Evolutionary conservation across 139 green algal genomes (phyloP).

Genomic region (Chlamydomonas schloesseri): DNA sequence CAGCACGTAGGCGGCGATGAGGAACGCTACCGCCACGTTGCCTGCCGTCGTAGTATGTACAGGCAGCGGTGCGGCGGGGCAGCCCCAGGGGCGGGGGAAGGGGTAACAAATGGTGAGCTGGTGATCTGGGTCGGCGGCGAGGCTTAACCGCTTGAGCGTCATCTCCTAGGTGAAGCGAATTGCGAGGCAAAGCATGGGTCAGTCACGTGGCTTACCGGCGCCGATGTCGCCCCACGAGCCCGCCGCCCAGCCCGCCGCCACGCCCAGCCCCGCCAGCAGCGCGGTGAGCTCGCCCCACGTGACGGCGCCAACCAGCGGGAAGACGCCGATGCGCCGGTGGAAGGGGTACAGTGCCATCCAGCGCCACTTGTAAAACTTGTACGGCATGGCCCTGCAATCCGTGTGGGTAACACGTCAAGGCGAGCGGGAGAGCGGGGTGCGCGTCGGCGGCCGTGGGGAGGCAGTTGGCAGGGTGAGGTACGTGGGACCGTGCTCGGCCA

Average conservation of each 20-base stretch:
- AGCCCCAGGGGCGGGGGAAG: too few relatives aligned
- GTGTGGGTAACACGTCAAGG: too few relatives aligned
- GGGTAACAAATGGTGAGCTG: not conserved
- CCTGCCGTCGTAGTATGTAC: not conserved
- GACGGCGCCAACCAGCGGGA: not conserved
- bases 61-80: too few relatives aligned
- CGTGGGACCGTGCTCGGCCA: too few relatives aligned
- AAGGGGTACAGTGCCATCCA: constrained; percentile 4
- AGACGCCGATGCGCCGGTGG: not conserved
- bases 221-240: not conserved
- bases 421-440: too few relatives aligned
- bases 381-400: not conserved
- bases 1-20: constrained; percentile 7
- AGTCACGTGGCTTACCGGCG: not conserved
- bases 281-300: not conserved
- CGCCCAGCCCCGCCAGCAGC: not conserved
- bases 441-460: too few relatives aligned
- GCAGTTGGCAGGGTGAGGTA: not conserved
- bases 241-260: not conserved
- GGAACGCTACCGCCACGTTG: not conserved
- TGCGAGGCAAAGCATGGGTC: not conserved
- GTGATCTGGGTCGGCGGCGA: not conserved
- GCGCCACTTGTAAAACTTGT: not conserved
- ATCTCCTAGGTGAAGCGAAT: too few relatives aligned
- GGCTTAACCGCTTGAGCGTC: too few relatives aligned